Conservation (phyloP, 2,329 filamentous ascomycete species). For the Fusarium sp. region DNA sequence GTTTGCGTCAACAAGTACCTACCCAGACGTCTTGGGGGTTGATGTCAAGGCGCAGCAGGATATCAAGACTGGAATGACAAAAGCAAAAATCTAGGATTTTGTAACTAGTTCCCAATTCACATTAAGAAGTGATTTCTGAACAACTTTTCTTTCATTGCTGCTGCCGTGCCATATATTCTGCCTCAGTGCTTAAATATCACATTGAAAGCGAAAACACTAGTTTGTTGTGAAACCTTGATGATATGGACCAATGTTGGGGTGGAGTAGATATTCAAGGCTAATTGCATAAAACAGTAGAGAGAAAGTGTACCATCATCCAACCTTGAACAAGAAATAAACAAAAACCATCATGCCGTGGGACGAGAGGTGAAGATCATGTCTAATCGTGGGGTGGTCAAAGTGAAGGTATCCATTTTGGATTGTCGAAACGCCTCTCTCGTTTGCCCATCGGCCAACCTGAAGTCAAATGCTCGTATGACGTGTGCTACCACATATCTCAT, state of each 20-base stretch:
- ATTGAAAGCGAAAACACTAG: too few relatives aligned
- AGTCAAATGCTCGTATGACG: constrained; percentile 24
- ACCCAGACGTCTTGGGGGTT: background rate
- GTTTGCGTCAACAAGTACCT: background rate
- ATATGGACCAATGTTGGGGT: too few relatives aligned
- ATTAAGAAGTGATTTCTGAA: background rate
- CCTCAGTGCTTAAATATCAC: too few relatives aligned
- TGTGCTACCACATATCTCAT: constrained; percentile 26
- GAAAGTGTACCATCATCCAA: background rate
- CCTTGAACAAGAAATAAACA: background rate
- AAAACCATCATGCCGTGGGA: background rate
- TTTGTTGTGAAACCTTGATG: too few relatives aligned
- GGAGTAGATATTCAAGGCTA: background rate
- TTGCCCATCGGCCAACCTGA: constrained; percentile 8
- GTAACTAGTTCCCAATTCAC: background rate
- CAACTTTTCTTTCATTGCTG: too few relatives aligned
- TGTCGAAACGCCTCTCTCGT: background rate
- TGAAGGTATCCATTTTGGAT: constrained; percentile 11
- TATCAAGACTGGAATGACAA: background rate
- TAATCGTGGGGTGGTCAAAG: background rate
- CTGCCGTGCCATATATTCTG: too few relatives aligned
- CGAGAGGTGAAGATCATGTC: constrained; percentile 2
- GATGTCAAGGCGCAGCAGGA: background rate
- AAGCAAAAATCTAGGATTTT: background rate
- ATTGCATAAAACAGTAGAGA: background rate